Evolutionary conservation across 768 basidiomycete species (phyloP).

Genomic region (Phylloporus scabripes): DNA sequence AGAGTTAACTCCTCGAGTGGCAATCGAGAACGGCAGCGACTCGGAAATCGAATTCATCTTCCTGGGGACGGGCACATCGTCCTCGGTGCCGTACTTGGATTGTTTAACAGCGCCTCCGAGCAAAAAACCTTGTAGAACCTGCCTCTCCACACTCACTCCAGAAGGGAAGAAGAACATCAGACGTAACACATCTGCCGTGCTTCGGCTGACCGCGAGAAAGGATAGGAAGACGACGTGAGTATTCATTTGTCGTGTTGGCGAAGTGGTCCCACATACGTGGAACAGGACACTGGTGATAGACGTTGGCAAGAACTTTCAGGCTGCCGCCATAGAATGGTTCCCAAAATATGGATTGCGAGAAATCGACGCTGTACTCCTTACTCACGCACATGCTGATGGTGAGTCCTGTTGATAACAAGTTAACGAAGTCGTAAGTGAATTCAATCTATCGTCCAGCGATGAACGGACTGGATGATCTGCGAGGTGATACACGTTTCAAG

Average conservation of each 20-base stretch:
- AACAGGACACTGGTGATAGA: conserved; percentile 74
- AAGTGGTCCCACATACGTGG: background rate
- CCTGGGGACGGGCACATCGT: conserved; percentile 79
- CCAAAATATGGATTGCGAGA: conserved; percentile 69
- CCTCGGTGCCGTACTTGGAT: conserved; percentile 58
- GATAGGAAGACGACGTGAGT: conserved; percentile 47
- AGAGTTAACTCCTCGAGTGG: background rate
- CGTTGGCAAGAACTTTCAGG: conserved; percentile 79
- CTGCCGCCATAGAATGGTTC: conserved; percentile 49
- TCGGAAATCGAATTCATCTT: conserved; percentile 60
- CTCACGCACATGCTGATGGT: conserved; percentile 86
- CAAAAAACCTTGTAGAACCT: conserved; percentile 52
- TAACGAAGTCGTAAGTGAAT: background rate
- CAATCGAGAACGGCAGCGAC: background rate
- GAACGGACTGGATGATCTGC: conserved; percentile 85
- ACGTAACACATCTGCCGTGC: conserved; percentile 73
- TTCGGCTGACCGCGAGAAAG: conserved; percentile 40
- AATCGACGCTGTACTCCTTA: conserved; percentile 74
- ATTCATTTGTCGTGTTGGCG: background rate
- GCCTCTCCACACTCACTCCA: conserved; percentile 58
- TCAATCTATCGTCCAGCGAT: conserved; percentile 47
- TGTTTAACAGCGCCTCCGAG: conserved; percentile 70
- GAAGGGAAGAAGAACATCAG: conserved; percentile 80
- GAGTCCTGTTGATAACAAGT: conserved; percentile 2
- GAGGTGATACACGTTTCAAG: conserved; percentile 44